Evolutionary conservation across 2,329 filamentous ascomycete species (phyloP).

Genomic region (Parasarocladium wereldwijsianum): DNA sequence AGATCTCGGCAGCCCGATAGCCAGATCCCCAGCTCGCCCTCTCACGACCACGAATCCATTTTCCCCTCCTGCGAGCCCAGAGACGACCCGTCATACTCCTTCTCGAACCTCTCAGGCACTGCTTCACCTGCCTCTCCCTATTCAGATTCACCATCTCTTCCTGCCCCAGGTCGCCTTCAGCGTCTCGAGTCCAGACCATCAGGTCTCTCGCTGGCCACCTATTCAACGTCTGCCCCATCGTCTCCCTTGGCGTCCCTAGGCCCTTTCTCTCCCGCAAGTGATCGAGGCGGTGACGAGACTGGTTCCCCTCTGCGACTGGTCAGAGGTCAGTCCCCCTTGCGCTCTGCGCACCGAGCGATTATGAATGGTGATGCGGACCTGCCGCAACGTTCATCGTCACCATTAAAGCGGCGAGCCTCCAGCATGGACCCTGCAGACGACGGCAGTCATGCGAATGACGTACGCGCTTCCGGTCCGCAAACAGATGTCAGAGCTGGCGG

Average conservation of each 20-base stretch:
- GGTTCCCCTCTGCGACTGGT: constrained; percentile 21
- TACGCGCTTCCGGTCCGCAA: constrained; percentile 9
- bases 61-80: constrained; percentile 38
- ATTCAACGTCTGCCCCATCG: constrained; percentile 40
- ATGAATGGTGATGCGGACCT: constrained; percentile 46
- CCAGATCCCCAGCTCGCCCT: constrained; percentile 19
- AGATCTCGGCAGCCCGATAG: constrained; percentile 30
- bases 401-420: constrained; percentile 47
- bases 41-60: constrained; percentile 32
- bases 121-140: constrained; percentile 25
- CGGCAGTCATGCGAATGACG: constrained; percentile 21
- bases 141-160: constrained; percentile 26
- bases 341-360: constrained; percentile 35
- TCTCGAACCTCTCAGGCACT: constrained; percentile 25
- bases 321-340: constrained; percentile 35
- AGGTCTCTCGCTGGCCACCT: constrained; percentile 29
- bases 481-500: constrained; percentile 6
- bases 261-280: constrained; percentile 38
- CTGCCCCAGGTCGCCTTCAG: constrained; percentile 35
- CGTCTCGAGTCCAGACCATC: constrained; percentile 31
- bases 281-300: constrained; percentile 33
- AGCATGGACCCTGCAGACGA: constrained; percentile 41
- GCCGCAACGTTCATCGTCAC: constrained; percentile 47
- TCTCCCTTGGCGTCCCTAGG: constrained; percentile 39
- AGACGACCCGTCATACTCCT: constrained; percentile 35